phyloP scores from a whole-genome alignment of 306 rosid genomes.

The Glycine tomentella region DNA sequence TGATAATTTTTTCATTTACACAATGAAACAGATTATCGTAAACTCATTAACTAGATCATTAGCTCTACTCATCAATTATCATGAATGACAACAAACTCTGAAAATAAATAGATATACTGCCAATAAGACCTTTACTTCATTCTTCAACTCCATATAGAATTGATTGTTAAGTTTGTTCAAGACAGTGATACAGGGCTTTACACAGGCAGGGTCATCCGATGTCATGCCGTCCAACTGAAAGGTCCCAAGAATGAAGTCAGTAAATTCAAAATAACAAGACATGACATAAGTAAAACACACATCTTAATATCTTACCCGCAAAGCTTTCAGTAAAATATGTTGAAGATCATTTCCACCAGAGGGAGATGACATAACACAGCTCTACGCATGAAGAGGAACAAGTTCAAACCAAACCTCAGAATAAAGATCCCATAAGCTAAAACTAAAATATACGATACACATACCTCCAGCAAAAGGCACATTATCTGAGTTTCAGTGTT shows the following conservation, averaged over 20 bases:
- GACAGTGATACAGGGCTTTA: conserved; percentile 78
- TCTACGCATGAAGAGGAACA: conserved; percentile 54
- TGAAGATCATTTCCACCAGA: conserved; percentile 60
- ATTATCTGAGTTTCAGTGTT: conserved; percentile 68
- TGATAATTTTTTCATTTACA: neutral
- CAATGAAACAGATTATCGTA: conserved; percentile 5
- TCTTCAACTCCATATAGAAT: conserved; percentile 60
- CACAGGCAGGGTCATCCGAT: conserved; percentile 63
- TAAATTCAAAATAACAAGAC: conserved; percentile 23
- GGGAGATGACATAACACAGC: conserved; percentile 66
- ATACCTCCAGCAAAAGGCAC: conserved; percentile 87
- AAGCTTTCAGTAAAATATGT: conserved; percentile 68
- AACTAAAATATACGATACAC: conserved; percentile 23
- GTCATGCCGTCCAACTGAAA: conserved; percentile 68
- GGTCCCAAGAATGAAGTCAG: conserved; percentile 37
- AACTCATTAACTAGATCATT: neutral
- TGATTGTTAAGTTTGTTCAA: conserved; percentile 69
- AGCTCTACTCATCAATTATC: conserved; percentile 31
- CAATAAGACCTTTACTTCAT: conserved; percentile 72
- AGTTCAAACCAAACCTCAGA: conserved; percentile 41
- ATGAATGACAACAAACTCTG: neutral
- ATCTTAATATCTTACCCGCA: conserved; percentile 64
- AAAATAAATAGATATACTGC: conserved; percentile 28
- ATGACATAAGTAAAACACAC: conserved; percentile 3
- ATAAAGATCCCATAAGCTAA: conserved; percentile 24